Base-by-base conservation (phyloP, 768 basidiomycete genomes). In the Pleurotus eryngii region DNA sequence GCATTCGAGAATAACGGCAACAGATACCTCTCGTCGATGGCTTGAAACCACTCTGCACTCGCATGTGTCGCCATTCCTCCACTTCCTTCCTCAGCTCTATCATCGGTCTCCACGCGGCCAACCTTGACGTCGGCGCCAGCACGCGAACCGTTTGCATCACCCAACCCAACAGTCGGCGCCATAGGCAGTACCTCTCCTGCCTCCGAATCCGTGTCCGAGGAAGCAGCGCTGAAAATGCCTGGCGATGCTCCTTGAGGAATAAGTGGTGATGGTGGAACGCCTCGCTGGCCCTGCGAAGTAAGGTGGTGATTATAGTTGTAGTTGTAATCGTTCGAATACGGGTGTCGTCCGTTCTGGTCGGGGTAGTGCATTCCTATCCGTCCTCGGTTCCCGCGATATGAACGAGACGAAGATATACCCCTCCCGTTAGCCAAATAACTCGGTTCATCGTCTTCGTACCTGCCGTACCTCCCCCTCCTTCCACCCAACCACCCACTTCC, bases 1-100 rank as follows among this genome's bases (percentile, higher is more conserved):
- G 90, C 91, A 66, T 95, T 95, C 48, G 92, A 92, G 75, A 94
- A 98, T 38, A 98, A 75, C 18, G 95, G 95, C 2, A 98, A 72
- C 17, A 99, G 75, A 69, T 96, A 99, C 61, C 93, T 82, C 73
- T 99, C 95, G 72, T 99, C 96, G 39, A 99, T 73, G 46, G 88
- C 81, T 64, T 95, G 94, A 85, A 98, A 98, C 94, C 95, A 98
- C 69, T 92, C 91, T 39, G 38, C 42, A 22, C 51, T 54, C 2
- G 24, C 12, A 8, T 42, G 51, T 5, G 51, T 17, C 35, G 42
- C n/a, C 26, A 96, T 93, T 57, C 89, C 87, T 3, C 75, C 79
- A 3, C 73, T 63, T n/a, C 62, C 38, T 37, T 42, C 26, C 24
- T 48, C 60, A 18, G 14, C 48, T 20, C 30, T 46, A 17, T 17